phyloP scores from a whole-genome alignment of 768 basidiomycete genomes.

The Butyriboletus loyo region DNA sequence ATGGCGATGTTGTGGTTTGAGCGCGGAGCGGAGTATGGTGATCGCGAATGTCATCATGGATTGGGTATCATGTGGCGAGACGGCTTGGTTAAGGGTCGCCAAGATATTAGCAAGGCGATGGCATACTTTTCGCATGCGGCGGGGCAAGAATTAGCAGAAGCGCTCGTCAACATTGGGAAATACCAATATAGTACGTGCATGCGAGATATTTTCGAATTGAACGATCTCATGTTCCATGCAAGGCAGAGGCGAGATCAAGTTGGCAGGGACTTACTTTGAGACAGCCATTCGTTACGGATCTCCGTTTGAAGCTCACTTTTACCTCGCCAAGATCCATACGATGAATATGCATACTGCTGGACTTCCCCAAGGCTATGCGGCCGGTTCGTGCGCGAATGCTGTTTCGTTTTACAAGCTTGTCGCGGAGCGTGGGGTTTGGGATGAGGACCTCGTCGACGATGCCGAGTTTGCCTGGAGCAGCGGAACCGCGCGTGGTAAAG shows the following conservation, averaged over 20 bases:
- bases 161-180: conserved; percentile 89
- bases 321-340: conserved; percentile 81
- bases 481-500: conserved; percentile 66
- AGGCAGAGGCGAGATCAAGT: conserved; percentile 68
- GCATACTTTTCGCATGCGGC: conserved; percentile 75
- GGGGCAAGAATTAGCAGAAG: conserved; percentile 85
- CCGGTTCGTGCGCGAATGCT: conserved; percentile 83
- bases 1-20: conserved; percentile 94
- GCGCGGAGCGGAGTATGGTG: conserved; percentile 74
- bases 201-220: not conserved
- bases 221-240: conserved; percentile 5
- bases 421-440: conserved; percentile 87
- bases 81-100: conserved; percentile 68
- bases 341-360: conserved; percentile 43
- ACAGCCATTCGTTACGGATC: conserved; percentile 83
- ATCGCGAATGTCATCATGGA: conserved; percentile 86
- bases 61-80: conserved; percentile 93
- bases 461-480: conserved; percentile 76
- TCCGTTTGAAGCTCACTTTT: conserved; percentile 93
- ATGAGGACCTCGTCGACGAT: conserved; percentile 75
- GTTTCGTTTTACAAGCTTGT: conserved; percentile 94
- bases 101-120: conserved; percentile 64
- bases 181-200: conserved; percentile 54
- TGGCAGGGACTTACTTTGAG: conserved; percentile 78
- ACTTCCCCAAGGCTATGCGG: conserved; percentile 46